Conservation (phyloP, 495 filamentous ascomycete species). For the Filosporella fistucella region DNA sequence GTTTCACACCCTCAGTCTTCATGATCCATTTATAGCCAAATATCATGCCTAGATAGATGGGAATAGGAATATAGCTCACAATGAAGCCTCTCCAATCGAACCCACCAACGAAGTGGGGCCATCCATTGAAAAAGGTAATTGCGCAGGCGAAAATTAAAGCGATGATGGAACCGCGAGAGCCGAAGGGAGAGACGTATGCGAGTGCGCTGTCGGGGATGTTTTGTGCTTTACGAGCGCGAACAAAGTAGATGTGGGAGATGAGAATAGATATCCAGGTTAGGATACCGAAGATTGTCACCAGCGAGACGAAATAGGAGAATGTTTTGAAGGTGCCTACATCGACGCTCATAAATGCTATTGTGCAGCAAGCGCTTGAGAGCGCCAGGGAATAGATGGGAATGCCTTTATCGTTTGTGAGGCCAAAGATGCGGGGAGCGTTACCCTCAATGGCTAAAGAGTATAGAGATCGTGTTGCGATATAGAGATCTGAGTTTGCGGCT, state of each 20-base stretch:
- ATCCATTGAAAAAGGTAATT: constrained; percentile 52
- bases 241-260: constrained; percentile 53
- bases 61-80: constrained; percentile 55
- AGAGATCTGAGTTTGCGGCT: constrained; percentile 74
- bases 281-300: constrained; percentile 52
- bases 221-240: constrained; percentile 50
- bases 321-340: constrained; percentile 48
- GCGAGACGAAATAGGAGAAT: constrained; percentile 60
- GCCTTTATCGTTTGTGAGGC: constrained; percentile 49
- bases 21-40: constrained; percentile 50
- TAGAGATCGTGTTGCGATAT: constrained; percentile 70
- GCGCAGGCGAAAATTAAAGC: constrained; percentile 51
- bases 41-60: constrained; percentile 50
- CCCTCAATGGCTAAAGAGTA: constrained; percentile 62
- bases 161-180: constrained; percentile 55
- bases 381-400: constrained; percentile 59
- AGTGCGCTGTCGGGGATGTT: constrained; percentile 47
- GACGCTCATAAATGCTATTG: constrained; percentile 67
- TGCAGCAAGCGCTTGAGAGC: constrained; percentile 44
- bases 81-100: constrained; percentile 45
- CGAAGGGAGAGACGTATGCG: constrained; percentile 53
- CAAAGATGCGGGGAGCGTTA: constrained; percentile 59
- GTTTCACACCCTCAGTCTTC: constrained; percentile 37
- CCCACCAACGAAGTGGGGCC: constrained; percentile 42
- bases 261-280: constrained; percentile 59